Base-by-base conservation (phyloP, 2,329 filamentous ascomycete genomes). In the Aspergillus aculeatus region DNA sequence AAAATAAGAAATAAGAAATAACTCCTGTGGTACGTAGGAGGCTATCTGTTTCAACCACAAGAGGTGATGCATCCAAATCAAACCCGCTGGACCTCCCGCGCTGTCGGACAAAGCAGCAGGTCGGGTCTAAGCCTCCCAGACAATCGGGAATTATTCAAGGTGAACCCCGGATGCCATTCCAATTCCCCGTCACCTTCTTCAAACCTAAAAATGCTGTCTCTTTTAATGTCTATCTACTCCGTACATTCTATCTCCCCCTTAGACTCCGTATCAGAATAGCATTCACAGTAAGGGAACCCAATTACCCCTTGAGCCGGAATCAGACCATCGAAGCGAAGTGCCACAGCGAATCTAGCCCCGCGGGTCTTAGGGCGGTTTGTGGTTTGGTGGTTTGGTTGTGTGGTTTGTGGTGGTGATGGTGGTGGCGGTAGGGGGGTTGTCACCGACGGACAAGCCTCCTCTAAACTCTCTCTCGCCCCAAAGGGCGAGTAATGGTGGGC, bases 271-370 rank as follows among this genome's bases (percentile, higher is more conserved):
- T 41, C 38, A 41, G 16, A 41, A 41, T 41, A 12, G 16, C 16
- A 19, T 14, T 41, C 5, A 41, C 38, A 6, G 5, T 16, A 41
- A n/a, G 38, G 16, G 38, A 19, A 41, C 38, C 52, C 47, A 54
- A 26, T 11, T 47, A n/a, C 38, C n/a, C 32, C 26, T 19, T 54
- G 47, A 38, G 38, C 19, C 24, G 47, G 38, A 54, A 38, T 29
- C 38, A 47, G 52, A 47, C 26, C 47, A 38, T 50, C 24, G 5
- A 16, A 50, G 23, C 48, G 29, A 24, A 50, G 29, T 55, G 53
- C 53, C 53, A 55, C n/a, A 55, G 53, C 41, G 41, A 44, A 29
- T 55, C 53, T 55, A 55, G 53, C 53, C 53, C 24, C 26, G n/a
- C 19, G 26, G 26, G 26, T 29, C 11, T 35, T 14, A 16, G 14